These are phyloP conservation scores for Pichia californica DNA, from an alignment of 805 yeast species.

Conservation along the genomic window DNA sequence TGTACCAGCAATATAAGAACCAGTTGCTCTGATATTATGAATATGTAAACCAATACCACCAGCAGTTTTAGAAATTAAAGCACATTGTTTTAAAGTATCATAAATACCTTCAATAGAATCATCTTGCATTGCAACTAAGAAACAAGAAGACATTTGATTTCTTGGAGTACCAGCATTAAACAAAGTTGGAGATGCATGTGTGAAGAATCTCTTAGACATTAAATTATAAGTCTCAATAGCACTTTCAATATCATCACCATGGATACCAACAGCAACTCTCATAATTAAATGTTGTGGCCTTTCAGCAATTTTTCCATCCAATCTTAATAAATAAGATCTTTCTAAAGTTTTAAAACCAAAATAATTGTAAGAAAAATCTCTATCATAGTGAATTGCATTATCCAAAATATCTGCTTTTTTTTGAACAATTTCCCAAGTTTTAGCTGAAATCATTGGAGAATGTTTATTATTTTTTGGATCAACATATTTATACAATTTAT, in stretches of 20 bases:
- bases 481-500: slow-evolving; percentile 65
- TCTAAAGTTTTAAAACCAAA: slow-evolving; percentile 59
- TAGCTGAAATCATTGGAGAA: slow-evolving; percentile 64
- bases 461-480: slow-evolving; percentile 72
- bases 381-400: slow-evolving; percentile 63
- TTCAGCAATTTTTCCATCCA: slow-evolving; percentile 52
- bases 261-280: slow-evolving; percentile 59
- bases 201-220: slow-evolving; percentile 54
- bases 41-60: slow-evolving; percentile 61
- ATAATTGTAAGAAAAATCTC: slow-evolving; percentile 56
- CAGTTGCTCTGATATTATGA: slow-evolving; percentile 53
- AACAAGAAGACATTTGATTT: slow-evolving; percentile 58
- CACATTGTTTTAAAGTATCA: slow-evolving; percentile 54
- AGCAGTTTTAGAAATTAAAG: slow-evolving; percentile 55
- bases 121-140: slow-evolving; percentile 57
- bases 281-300: slow-evolving; percentile 56
- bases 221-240: slow-evolving; percentile 51
- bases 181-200: slow-evolving; percentile 57
- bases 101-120: slow-evolving; percentile 60
- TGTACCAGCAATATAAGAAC: slow-evolving; percentile 56
- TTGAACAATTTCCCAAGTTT: slow-evolving; percentile 56
- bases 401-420: slow-evolving; percentile 61
- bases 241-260: slow-evolving; percentile 45
- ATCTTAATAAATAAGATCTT: slow-evolving; percentile 49
- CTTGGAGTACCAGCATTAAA: slow-evolving; percentile 58